phyloP scores from a whole-genome alignment of 768 basidiomycete species.

The Russula earlei region DNA sequence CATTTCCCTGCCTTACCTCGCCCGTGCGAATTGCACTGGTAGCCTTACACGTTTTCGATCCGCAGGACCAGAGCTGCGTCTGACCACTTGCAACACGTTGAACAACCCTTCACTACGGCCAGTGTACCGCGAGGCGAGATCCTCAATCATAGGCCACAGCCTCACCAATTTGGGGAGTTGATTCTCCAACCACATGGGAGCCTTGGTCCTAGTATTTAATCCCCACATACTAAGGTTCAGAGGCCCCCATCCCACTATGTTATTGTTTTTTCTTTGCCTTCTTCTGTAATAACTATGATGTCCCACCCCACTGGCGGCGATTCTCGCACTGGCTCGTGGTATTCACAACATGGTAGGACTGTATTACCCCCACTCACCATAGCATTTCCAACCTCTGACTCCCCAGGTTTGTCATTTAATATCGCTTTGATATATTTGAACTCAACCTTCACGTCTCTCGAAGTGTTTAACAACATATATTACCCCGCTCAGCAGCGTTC shows the following conservation, averaged over 20 bases:
- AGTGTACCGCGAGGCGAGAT: conserved; percentile 4
- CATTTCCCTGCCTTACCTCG: background rate
- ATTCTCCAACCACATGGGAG: too few relatives aligned
- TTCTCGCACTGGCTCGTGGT: conserved; percentile 18
- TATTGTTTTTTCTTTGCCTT: conserved; percentile 18
- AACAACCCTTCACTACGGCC: conserved; percentile 15
- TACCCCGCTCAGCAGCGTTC: conserved; percentile 13
- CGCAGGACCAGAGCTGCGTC: background rate
- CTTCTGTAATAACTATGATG: conserved; percentile 19
- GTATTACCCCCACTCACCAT: conserved; percentile 19
- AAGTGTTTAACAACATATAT: conserved; percentile 5
- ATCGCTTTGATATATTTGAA: conserved; percentile 5
- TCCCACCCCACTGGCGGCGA: conserved; percentile 6
- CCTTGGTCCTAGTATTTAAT: conserved; percentile 8
- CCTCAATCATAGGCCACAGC: background rate
- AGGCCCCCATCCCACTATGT: conserved; percentile 10
- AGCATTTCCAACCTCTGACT: conserved; percentile 16
- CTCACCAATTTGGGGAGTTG: background rate
- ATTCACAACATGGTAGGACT: conserved; percentile 19
- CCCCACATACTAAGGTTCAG: background rate
- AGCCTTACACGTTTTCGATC: conserved; percentile 12
- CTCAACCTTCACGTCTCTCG: conserved; percentile 12
- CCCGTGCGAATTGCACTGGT: conserved; percentile 4
- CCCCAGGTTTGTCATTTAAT: conserved; percentile 19
- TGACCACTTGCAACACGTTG: conserved; percentile 10